Conservation (phyloP, 768 basidiomycete genomes). For the Calvatia gigantea region DNA sequence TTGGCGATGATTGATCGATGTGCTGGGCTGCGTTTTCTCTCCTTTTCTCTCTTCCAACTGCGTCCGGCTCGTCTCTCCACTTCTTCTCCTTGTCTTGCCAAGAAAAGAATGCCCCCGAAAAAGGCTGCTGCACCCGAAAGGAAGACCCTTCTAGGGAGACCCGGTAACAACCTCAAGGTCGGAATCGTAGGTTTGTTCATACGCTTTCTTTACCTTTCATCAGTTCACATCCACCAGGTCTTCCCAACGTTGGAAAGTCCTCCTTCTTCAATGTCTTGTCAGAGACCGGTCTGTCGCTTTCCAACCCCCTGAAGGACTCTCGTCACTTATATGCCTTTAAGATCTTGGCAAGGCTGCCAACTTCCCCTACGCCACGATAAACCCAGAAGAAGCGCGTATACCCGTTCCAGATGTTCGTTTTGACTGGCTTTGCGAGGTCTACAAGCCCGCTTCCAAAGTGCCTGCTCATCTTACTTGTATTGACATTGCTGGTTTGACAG, state of each 20-base stretch:
- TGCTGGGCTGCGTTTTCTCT: conserved; percentile 19
- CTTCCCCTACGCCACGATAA: conserved; percentile 94
- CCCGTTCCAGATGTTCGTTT: conserved; percentile 93
- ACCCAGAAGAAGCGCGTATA: conserved; percentile 94
- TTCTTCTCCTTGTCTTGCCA: conserved; percentile 34
- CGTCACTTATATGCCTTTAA: conserved; percentile 24
- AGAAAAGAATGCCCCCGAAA: conserved; percentile 88
- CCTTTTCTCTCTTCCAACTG: conserved; percentile 14
- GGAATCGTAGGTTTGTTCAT: conserved; percentile 90
- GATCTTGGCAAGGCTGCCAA: conserved; percentile 95
- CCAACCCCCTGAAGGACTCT: background rate
- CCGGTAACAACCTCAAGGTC: conserved; percentile 96
- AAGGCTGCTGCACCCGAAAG: conserved; percentile 77
- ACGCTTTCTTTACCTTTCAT: conserved; percentile 14
- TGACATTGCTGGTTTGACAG: conserved; percentile 97
- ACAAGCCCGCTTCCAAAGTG: conserved; percentile 85
- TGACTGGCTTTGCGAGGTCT: conserved; percentile 88
- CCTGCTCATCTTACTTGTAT: conserved; percentile 97
- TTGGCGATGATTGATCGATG: conserved; percentile 24
- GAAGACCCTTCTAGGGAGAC: conserved; percentile 84
- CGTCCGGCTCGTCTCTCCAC: conserved; percentile 30
- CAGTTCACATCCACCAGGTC: conserved; percentile 43
- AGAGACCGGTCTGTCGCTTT: conserved; percentile 65
- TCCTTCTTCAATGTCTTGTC: conserved; percentile 99
- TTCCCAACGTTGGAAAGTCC: conserved; percentile 97